Base-by-base conservation (phyloP, 2,329 filamentous ascomycete species). In the Iodosphaeria phyllophila region DNA sequence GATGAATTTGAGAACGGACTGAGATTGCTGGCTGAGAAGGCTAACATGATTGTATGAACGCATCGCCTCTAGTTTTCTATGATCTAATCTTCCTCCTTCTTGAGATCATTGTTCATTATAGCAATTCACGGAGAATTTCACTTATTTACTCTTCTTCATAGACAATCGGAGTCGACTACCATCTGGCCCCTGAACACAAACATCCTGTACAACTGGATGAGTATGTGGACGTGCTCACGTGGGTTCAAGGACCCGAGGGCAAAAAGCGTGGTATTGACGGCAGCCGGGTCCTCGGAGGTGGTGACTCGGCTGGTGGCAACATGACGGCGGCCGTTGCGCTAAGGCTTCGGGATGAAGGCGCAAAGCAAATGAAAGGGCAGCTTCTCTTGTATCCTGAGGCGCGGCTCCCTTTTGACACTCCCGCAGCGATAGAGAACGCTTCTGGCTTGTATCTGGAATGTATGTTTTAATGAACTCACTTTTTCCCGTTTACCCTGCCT, bases 1-100 rank as follows among this genome's bases (percentile, higher is more conserved):
- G 42, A 52, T 22, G 46, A 52, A 22, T 51, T 49, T 24, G 45
- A 51, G 28, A 46, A 50, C 17, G 43, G 46, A 5, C 33, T 45
- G 20, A 34, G 45, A 13, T 28, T 49, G 10, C 21, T 47, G 13
- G 40, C 44, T 13, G 43, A 44, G 28, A 35, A 36, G 24, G 30
- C 35, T 11, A 35, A 32, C 8, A 25, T 34, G n/a, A 32, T 35
- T 16, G 18, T 28, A 13, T 20, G 26, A 8, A 7, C 13, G 6
- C 12, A 9, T 20, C n/a, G n/a, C n/a, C n/a, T n/a, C n/a, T n/a
- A n/a, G n/a, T n/a, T n/a, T n/a, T n/a, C n/a, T n/a, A n/a, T n/a
- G n/a, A n/a, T n/a, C n/a, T n/a, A n/a, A n/a, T n/a, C n/a, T n/a
- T n/a, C n/a, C n/a, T n/a, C n/a, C n/a, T n/a, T n/a, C n/a, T n/a